These are phyloP conservation scores for Colletotrichum tanaceti DNA, from an alignment of 2,329 filamentous ascomycete species.

Conservation along the genomic window DNA sequence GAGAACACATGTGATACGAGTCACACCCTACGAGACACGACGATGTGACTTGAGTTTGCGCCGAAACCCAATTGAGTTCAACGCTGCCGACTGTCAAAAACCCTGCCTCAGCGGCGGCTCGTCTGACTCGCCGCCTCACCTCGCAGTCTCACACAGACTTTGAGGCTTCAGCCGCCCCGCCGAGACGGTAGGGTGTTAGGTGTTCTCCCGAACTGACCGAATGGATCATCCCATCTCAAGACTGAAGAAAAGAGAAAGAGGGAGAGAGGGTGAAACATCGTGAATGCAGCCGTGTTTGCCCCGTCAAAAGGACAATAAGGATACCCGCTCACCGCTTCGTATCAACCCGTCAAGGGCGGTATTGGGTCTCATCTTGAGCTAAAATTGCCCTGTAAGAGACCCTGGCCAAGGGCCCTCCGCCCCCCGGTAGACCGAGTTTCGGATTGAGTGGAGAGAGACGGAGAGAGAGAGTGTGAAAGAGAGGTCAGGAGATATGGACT, in stretches of 20 bases:
- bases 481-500: neutral
- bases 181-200: no score
- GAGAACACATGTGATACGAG: no score
- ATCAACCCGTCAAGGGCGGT: slow-evolving; percentile 10
- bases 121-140: neutral
- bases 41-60: neutral
- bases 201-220: neutral
- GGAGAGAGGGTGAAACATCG: no score
- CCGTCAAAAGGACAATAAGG: slow-evolving; percentile 12
- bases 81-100: neutral
- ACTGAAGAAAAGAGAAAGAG: no score
- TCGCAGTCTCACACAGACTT: neutral
- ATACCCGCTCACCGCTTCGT: slow-evolving; percentile 27
- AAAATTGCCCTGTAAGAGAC: slow-evolving; percentile 22
- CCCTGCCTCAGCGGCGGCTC: neutral
- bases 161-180: neutral
- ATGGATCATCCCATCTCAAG: no score
- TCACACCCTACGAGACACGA: neutral
- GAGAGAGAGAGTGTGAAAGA: no score
- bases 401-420: slow-evolving; percentile 8
- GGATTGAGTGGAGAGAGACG: slow-evolving; percentile 31
- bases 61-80: neutral
- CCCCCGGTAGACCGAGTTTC: slow-evolving; percentile 33
- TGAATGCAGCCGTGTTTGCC: neutral
- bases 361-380: slow-evolving; percentile 26